A percentile compares a stretch with the other conserved stretches of the same genome.
Conservation (phyloP, 495 filamentous ascomycete genomes). For the Friedmanniomyces endolithicus region DNA sequence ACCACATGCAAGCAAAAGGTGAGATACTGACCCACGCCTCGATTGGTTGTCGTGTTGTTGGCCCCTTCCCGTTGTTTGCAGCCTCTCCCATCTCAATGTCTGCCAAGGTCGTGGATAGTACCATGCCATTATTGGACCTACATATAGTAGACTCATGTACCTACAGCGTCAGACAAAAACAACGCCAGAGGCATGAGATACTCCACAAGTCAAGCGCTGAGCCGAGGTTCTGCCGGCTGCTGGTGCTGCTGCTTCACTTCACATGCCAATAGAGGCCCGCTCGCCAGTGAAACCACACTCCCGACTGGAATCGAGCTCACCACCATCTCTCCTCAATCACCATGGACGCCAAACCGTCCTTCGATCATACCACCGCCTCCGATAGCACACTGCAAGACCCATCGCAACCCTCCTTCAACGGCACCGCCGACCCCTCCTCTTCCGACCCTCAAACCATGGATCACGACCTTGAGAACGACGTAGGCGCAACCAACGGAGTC, state of each 20-base stretch:
- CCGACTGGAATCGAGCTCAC: neutral
- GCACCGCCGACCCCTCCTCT: constrained; percentile 3
- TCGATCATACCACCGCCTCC: neutral
- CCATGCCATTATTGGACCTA: too few relatives aligned
- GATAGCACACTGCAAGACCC: constrained; percentile 8
- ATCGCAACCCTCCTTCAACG: neutral
- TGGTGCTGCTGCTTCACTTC: constrained; percentile 12
- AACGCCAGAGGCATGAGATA: too few relatives aligned
- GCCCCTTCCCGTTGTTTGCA: too few relatives aligned
- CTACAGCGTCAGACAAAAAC: too few relatives aligned
- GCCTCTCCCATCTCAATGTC: too few relatives aligned
- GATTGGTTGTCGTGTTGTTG: too few relatives aligned
- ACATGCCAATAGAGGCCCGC: neutral
- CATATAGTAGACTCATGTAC: too few relatives aligned
- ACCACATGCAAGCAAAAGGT: too few relatives aligned
- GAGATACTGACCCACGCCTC: too few relatives aligned
- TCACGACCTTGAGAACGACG: constrained; percentile 23
- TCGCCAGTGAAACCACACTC: neutral
- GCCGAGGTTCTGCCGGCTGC: neutral
- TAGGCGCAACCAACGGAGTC: constrained; percentile 23
- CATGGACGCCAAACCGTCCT: constrained; percentile 1
- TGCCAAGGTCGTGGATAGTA: too few relatives aligned
- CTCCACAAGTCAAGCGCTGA: neutral
- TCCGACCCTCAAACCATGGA: constrained; percentile 1
- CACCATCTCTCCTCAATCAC: neutral